Conservation (phyloP, 805 yeast species). For the Ascoidea asiatica region DNA sequence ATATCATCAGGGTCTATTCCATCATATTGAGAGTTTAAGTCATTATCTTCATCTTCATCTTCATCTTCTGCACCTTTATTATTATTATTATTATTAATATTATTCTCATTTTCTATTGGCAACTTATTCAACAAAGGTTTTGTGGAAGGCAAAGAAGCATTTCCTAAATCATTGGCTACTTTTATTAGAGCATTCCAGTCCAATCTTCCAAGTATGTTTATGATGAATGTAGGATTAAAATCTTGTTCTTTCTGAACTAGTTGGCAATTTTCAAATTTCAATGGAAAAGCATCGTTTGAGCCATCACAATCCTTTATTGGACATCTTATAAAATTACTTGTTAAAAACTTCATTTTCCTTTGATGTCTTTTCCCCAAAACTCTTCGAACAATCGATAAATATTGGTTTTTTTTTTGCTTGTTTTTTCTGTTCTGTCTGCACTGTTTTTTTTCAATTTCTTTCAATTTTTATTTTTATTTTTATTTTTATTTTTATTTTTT, state of each 20-base stretch:
- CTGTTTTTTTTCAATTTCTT: no score
- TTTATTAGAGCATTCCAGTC: conserved; percentile 77
- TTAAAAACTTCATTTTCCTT: conserved; percentile 65
- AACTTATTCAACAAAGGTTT: conserved; percentile 32
- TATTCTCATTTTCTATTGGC: background rate
- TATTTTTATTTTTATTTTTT: no score
- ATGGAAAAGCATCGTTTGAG: conserved; percentile 68
- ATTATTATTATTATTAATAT: conserved; percentile 2
- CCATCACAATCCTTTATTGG: conserved; percentile 73
- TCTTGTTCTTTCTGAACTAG: conserved; percentile 70
- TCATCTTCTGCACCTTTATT: background rate
- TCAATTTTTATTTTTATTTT: no score
- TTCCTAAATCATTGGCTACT: conserved; percentile 70
- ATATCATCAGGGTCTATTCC: conserved; percentile 28
- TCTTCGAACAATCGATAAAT: background rate
- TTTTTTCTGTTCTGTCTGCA: no score
- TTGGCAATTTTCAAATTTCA: conserved; percentile 51
- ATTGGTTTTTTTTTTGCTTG: no score
- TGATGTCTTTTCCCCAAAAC: background rate
- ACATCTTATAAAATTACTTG: conserved; percentile 95
- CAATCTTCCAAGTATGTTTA: conserved; percentile 62
- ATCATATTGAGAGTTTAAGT: no score
- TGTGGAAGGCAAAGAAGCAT: conserved; percentile 39
- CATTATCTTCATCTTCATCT: background rate
- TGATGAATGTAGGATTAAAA: conserved; percentile 68